Base-by-base conservation (phyloP, 176 grass and related monocot genomes). In the Phyllostachys edulis region DNA sequence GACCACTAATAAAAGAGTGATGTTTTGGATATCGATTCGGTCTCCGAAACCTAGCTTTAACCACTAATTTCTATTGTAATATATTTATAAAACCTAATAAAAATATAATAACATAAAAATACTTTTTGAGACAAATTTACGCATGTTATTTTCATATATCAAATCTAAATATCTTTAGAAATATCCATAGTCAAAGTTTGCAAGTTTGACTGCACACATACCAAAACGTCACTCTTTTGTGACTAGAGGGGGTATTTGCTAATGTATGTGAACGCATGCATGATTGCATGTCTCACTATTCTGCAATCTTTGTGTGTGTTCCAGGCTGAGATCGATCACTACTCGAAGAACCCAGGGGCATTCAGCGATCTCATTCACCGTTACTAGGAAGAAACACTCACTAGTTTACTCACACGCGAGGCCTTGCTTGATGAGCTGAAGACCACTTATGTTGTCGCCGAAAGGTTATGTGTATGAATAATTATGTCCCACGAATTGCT, bases 271-370 rank as follows among this genome's bases (percentile, higher is more conserved):
- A 7, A 57, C 1, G 11, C 32, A 38, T 38, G 15, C 15, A 4
- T 27, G 5, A 45, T 45, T 45, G 10, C 42, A 49, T 49, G 46
- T 21, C 47, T 73, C 18, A 86, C 23, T 16, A 21, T 50, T 83
- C 4, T 51, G 39, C 18, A 6, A 20, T 34, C 6, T 67, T 87
- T 52, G 10, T 78, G 39, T 67, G 15, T 55, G 18, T 79, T 78
- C 20, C 80, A 98, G 93, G 93, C 96, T 21, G 96, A 84, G 32
- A 88, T 93, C 62, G 77, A 93, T 67, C 90, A 98, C 59, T 95
- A 93, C 37, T 77, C 38, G 7, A 90, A 90, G 87, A 98, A 98
- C 63, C 85, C 89, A 11, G 81, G 72, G 47, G 85, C 87, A 44
- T 83, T 85, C 17, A 77, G 88, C 47, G 87, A 94, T 32, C 92